A percentile compares a stretch with the other conserved stretches of the same genome.
Conservation (phyloP, 768 basidiomycete genomes). For the Hygrophoropsis aurantiaca region DNA sequence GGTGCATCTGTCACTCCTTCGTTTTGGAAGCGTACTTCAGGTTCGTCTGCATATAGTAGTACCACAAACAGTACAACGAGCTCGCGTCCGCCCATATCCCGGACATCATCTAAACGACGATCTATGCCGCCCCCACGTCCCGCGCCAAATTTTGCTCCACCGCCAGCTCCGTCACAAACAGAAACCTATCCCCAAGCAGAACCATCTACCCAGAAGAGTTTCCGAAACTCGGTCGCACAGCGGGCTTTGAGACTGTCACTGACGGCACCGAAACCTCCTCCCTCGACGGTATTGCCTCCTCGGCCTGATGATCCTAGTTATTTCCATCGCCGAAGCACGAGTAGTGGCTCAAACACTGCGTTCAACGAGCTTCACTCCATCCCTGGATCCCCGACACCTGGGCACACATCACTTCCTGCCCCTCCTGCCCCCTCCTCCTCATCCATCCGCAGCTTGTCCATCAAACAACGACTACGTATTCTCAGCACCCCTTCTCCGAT, state of each 20-base stretch:
- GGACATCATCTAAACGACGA: slow-evolving; percentile 43
- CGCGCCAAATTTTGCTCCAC: slow-evolving; percentile 67
- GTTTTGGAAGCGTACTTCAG: slow-evolving; percentile 54
- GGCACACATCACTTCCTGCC: slow-evolving; percentile 43
- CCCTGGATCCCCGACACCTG: slow-evolving; percentile 45
- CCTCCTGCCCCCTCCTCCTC: slow-evolving; percentile 23
- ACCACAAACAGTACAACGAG: slow-evolving; percentile 43
- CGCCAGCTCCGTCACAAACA: slow-evolving; percentile 56
- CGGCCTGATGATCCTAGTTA: slow-evolving; percentile 57
- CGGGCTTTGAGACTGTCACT: slow-evolving; percentile 60
- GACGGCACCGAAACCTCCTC: slow-evolving; percentile 64
- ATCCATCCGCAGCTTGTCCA: slow-evolving; percentile 34
- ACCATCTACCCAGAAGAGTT: slow-evolving; percentile 28
- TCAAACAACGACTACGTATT: slow-evolving; percentile 67
- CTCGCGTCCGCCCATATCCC: slow-evolving; percentile 27
- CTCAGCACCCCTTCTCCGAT: slow-evolving; percentile 56
- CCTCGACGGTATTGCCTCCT: slow-evolving; percentile 58
- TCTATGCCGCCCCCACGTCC: slow-evolving; percentile 78
- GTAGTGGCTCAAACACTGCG: slow-evolving; percentile 31
- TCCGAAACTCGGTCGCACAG: slow-evolving; percentile 58
- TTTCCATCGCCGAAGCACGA: slow-evolving; percentile 32
- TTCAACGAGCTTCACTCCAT: slow-evolving; percentile 37
- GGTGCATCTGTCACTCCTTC: slow-evolving; percentile 45
- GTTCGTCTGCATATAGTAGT: slow-evolving; percentile 48
- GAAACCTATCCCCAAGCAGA: slow-evolving; percentile 7